Conservation (phyloP, 345 rosid species). For the Salix exigua region DNA sequence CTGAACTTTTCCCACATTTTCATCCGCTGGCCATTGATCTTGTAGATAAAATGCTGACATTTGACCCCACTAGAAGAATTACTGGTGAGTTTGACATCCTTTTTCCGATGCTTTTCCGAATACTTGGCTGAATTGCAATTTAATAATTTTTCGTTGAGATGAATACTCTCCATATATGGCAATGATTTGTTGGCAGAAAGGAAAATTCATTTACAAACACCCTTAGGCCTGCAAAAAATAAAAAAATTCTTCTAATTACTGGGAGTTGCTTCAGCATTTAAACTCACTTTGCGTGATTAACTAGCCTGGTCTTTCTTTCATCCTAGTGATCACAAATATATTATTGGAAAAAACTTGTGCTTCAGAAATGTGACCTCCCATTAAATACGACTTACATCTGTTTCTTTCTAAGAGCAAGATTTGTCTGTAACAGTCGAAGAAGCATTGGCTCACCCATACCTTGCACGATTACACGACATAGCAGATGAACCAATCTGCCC, state of each 20-base stretch:
- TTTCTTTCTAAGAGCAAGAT: not conserved
- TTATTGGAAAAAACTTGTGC: not conserved
- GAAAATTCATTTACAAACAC: not conserved
- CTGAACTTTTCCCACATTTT: conserved; percentile 65
- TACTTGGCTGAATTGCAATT: not conserved
- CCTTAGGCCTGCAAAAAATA: not conserved
- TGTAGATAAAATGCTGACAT: conserved; percentile 79
- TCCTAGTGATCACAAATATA: not conserved
- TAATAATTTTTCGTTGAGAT: not conserved
- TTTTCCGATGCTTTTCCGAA: not conserved
- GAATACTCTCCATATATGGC: not conserved
- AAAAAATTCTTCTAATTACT: not conserved
- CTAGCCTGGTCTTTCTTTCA: not conserved
- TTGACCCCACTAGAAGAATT: conserved; percentile 86
- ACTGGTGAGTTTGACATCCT: conserved; percentile 55
- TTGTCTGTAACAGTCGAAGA: conserved; percentile 65
- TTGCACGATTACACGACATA: conserved; percentile 70
- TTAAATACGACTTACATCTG: not conserved
- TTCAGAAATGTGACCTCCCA: not conserved
- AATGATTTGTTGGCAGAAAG: not conserved
- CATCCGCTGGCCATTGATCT: conserved; percentile 80
- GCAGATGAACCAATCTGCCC: conserved; percentile 87
- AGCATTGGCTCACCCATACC: conserved; percentile 87
- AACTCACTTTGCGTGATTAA: not conserved
- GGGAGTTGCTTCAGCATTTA: not conserved